Evolutionary conservation across 345 rosid genomes (phyloP), one percentile per base, ranked within the genome.

Genomic region (Viola odorata): DNA sequence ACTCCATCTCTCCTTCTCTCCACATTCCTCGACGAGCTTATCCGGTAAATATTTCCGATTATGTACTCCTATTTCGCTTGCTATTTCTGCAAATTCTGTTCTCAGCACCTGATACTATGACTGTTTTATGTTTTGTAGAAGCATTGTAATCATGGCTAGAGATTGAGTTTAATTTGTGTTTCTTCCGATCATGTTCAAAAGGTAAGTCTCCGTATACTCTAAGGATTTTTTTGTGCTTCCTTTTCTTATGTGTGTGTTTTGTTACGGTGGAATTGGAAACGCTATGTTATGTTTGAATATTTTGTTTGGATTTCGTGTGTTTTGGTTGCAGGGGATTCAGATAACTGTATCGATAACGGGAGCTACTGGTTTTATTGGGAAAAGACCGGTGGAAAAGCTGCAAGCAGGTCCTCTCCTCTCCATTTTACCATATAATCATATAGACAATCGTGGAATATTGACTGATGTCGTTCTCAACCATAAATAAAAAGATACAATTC

Each of bases 301-400:
- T 57, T 37, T 40, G 10, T 16, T 6, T 41, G 47, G 3, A 47
- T 10, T 47, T 7, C 32, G 32, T 23, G 69, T 65, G 51, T 53
- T 38, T 58, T 52, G 76, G 55, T 57, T 71, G 48, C 58, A 76
- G 88, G 91, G 45, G 41, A 78, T 68, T 69, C 80, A 70, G 76
- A 84, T 87, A 92, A 89, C 83, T 42, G 96, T 92, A 42, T 80
- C 98, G 23, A 70, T 89, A 63, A 92, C 96, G 8, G 96, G 96
- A 76, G 96, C 98, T 56, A 89, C 96, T 14, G 98, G 98, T 6
- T 92, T 92, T 73, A 78, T 89, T 15, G 98, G 96, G 39, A 81
- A 69, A 79, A 74, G 86, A 82, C 74, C 89, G 84, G 96, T 92
- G 66, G 88, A 81, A 70, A 81, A 88, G 78, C 79, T 92, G 50